Percentiles rank a stretch among this genome's conserved stretches.
Conservation (phyloP, 2,329 filamentous ascomycete species). For the Onygena corvina region DNA sequence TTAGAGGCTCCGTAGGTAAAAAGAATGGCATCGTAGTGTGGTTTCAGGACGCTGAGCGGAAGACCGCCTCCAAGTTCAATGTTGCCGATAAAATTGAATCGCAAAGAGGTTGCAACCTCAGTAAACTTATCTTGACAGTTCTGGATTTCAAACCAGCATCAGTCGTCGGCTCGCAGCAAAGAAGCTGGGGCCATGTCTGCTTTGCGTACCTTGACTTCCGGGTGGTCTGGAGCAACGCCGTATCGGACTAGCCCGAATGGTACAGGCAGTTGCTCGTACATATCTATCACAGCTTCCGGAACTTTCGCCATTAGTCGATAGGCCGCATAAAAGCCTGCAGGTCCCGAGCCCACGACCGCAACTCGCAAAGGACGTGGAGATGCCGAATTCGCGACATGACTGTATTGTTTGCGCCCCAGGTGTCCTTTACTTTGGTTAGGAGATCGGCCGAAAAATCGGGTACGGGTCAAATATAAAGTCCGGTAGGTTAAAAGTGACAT, state of each 20-base stretch:
- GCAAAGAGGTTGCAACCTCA: constrained; percentile 67
- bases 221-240: constrained; percentile 95
- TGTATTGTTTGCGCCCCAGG: constrained; percentile 5
- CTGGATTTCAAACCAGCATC: constrained; percentile 34
- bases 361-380: constrained; percentile 54
- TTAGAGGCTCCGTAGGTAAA: constrained; percentile 86
- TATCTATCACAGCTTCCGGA: constrained; percentile 63
- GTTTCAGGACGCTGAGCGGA: constrained; percentile 55
- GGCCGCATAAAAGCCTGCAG: constrained; percentile 90
- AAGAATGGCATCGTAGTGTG: constrained; percentile 81
- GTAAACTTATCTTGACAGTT: constrained; percentile 93
- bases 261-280: constrained; percentile 90
- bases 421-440: too few relatives aligned
- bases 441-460: background rate
- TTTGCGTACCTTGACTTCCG: constrained; percentile 75
- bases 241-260: constrained; percentile 87
- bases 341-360: constrained; percentile 84
- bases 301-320: constrained; percentile 71
- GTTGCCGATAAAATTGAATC: constrained; percentile 88
- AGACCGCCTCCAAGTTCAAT: constrained; percentile 62
- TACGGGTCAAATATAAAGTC: background rate
- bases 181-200: background rate
- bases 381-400: constrained; percentile 9
- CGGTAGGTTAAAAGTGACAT: background rate
- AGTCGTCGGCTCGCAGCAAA: too few relatives aligned